Percentiles rank a stretch among this genome's conserved stretches.
Evolutionary conservation across 306 rosid genomes (phyloP).

Genomic region (Cicer judaicum): DNA sequence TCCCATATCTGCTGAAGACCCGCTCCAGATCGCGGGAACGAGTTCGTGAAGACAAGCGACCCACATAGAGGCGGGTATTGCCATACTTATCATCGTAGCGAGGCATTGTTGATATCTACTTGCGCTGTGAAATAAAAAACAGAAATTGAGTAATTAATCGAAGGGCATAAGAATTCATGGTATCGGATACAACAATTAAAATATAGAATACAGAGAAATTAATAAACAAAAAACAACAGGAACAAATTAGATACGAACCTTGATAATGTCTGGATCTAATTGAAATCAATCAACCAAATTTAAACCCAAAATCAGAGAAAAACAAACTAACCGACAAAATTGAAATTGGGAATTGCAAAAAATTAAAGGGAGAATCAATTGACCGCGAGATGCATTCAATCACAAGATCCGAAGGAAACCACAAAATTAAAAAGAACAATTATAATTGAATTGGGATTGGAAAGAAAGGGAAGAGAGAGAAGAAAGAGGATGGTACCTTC

Average conservation of each 20-base stretch:
- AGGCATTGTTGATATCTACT: conserved; percentile 62
- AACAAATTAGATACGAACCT: background rate
- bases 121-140: conserved; percentile 27
- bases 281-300: background rate
- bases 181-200: background rate
- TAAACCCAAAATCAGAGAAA: background rate
- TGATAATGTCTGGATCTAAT: background rate
- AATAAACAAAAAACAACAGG: background rate
- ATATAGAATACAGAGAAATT: background rate
- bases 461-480: background rate
- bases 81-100: conserved; percentile 79
- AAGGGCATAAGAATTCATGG: too few species aligned
- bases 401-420: background rate
- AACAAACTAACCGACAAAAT: background rate
- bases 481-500: conserved; percentile 13
- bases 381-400: background rate
- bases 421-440: background rate
- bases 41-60: conserved; percentile 69
- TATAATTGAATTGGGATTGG: background rate
- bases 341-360: background rate
- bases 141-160: background rate
- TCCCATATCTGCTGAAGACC: conserved; percentile 72
- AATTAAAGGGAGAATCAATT: background rate
- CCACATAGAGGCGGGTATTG: conserved; percentile 73
- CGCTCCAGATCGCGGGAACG: conserved; percentile 80